Evolutionary conservation across 2,329 filamentous ascomycete genomes (phyloP), one percentile per base, ranked within the genome.

Genomic region (Ceratocystis ficicola): DNA sequence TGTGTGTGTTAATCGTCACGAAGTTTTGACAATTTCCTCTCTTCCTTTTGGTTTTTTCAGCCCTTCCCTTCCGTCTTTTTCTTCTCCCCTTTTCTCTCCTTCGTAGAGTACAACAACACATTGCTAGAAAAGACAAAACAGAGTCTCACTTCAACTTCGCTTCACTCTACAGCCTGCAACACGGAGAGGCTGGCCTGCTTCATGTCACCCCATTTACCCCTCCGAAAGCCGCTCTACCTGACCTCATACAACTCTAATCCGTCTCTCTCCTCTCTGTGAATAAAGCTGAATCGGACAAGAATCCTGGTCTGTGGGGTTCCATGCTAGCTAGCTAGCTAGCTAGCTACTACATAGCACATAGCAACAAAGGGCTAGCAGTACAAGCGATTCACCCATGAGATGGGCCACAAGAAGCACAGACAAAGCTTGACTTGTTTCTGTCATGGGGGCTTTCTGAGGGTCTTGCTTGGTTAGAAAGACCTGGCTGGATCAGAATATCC

Each of bases 351-450:
- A 46, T 46, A 52, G 7, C 10, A n/a, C 30, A 17, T 30, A 57
- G 25, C 48, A 57, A 15, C 22, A 57, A 28, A 28, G 52, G 12
- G 17, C 6, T 17, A 55, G 20, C 50, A 55, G 20, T 5, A 25
- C 20, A 32, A 57, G 15, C 28, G 52, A 57, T 57, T 15, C 52
- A 17, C 30, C 22, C 28, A 28, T 15, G 5, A 28, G 15, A 57
- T 57, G 52, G 12, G 17, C 48, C 48, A n/a, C 48, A n/a, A 25
- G n/a, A 25, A 57, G 52, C 52, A 57, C 52, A 57, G 52, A 57
- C 52, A 50, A 50, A 32, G 52, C 52, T 32, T 57, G 22, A 28
- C 15, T 25, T 41, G 12, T 1, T 30, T 57, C 20, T 28, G 52
- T 57, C 25, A 30, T 57, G 52, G 17, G 30, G 22, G 12, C 36